phyloP scores from a whole-genome alignment of 2,329 filamentous ascomycete species.

The Aureobasidium sp. region DNA sequence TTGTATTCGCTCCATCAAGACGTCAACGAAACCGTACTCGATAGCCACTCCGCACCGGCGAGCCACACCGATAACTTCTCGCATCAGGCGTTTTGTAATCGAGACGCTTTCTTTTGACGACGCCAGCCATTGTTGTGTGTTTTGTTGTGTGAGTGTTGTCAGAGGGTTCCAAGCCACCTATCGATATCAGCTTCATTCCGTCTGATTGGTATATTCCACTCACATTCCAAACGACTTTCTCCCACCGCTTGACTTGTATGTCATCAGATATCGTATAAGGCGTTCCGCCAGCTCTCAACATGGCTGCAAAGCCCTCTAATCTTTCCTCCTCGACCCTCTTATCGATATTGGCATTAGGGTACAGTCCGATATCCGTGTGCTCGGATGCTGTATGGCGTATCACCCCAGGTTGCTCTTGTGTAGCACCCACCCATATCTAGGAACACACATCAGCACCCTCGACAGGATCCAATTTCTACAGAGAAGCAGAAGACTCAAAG shows the following conservation, averaged over 20 bases:
- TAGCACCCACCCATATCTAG: constrained; percentile 46
- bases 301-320: constrained; percentile 37
- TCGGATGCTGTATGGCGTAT: constrained; percentile 48
- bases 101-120: constrained; percentile 35
- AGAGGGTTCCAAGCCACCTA: constrained; percentile 53
- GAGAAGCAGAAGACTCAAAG: neutral
- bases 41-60: constrained; percentile 33
- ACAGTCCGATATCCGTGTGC: constrained; percentile 50
- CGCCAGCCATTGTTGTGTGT: constrained; percentile 37
- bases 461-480: too few relatives aligned
- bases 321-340: constrained; percentile 27
- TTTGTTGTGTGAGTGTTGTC: constrained; percentile 38
- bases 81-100: constrained; percentile 37
- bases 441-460: neutral
- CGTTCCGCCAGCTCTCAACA: constrained; percentile 40
- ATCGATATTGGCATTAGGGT: constrained; percentile 34
- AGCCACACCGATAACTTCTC: constrained; percentile 38
- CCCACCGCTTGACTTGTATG: constrained; percentile 52
- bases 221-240: constrained; percentile 53
- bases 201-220: neutral
- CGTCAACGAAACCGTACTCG: constrained; percentile 33
- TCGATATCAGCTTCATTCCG: neutral
- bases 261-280: constrained; percentile 46
- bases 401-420: constrained; percentile 44
- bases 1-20: constrained; percentile 34